These are phyloP conservation scores for Collariella sp. DNA, from an alignment of 495 filamentous ascomycete species.

Conservation along the genomic window DNA sequence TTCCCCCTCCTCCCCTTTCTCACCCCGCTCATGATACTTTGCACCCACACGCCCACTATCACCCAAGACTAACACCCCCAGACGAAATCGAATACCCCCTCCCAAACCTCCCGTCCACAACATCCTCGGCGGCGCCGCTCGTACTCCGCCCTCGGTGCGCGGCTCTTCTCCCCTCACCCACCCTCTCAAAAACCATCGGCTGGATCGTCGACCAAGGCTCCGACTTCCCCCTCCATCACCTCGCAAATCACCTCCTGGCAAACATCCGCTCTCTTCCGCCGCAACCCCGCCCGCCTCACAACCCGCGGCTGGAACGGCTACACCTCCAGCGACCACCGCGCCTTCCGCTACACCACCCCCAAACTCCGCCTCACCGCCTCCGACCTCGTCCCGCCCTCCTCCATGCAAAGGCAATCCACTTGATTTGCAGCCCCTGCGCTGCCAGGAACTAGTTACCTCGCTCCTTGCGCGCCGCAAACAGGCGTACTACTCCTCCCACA, in stretches of 20 bases:
- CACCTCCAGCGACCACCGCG: conserved; percentile 42
- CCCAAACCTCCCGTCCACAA: conserved; percentile 54
- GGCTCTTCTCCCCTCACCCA: conserved; percentile 65
- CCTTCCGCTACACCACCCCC: conserved; percentile 80
- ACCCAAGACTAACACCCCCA: conserved; percentile 30
- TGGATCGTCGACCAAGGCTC: conserved; percentile 87
- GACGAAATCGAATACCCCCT: conserved; percentile 82
- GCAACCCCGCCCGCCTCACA: conserved; percentile 59
- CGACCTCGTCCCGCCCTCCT: conserved; percentile 48
- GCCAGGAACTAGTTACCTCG: conserved; percentile 57
- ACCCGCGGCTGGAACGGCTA: conserved; percentile 93
- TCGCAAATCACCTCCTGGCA: conserved; percentile 58
- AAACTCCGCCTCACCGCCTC: conserved; percentile 60
- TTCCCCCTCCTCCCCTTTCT: too few species aligned
- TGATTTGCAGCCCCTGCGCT: conserved; percentile 81
- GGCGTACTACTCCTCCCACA: background rate
- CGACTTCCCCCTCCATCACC: conserved; percentile 70
- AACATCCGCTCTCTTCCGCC: conserved; percentile 60
- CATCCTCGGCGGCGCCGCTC: conserved; percentile 75
- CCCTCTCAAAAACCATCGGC: conserved; percentile 52
- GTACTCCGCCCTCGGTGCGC: conserved; percentile 80
- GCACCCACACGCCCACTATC: too few species aligned
- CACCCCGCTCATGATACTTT: too few species aligned
- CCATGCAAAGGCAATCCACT: conserved; percentile 68
- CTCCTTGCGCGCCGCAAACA: conserved; percentile 43